Evolutionary conservation across 805 yeast species (phyloP).

Genomic region (Ogataea populi-albae): DNA sequence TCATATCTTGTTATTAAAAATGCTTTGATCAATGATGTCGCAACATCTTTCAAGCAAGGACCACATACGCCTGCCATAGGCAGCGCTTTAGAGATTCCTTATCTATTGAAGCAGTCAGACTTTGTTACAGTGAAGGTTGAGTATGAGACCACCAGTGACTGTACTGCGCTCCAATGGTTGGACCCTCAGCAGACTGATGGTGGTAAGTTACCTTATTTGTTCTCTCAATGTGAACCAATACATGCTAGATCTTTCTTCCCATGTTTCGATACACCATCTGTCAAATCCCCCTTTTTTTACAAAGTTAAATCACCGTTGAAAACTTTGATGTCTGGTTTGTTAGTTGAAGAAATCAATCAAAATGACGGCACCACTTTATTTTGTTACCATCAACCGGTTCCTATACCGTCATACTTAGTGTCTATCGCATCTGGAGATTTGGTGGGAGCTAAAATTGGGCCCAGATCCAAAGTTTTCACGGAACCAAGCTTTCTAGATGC

Average conservation of each 20-base stretch:
- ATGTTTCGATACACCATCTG: conserved; percentile 85
- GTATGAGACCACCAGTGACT: conserved; percentile 68
- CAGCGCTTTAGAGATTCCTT: conserved; percentile 44
- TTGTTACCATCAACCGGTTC: conserved; percentile 67
- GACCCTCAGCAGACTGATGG: conserved; percentile 74
- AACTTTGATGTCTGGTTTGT: conserved; percentile 67
- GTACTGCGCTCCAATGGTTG: conserved; percentile 87
- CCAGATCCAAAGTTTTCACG: conserved; percentile 78
- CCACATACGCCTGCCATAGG: conserved; percentile 57
- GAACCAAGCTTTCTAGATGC: conserved; percentile 68
- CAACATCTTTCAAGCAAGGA: conserved; percentile 34
- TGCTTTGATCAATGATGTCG: conserved; percentile 42
- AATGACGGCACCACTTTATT: conserved; percentile 33
- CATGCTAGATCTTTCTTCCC: conserved; percentile 88
- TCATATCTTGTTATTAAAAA: conserved; percentile 52
- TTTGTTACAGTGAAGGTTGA: conserved; percentile 37
- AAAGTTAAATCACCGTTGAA: conserved; percentile 61
- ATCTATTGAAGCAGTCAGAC: conserved; percentile 12
- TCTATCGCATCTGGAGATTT: conserved; percentile 86
- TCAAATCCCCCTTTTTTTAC: conserved; percentile 64
- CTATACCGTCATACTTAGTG: conserved; percentile 81
- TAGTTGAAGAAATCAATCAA: conserved; percentile 31
- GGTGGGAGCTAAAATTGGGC: conserved; percentile 67
- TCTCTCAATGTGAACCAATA: conserved; percentile 89
- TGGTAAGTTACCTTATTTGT: conserved; percentile 63